These are phyloP conservation scores for Aspergillus bombycis DNA, from an alignment of 2,329 filamentous ascomycete species.

Conservation along the genomic window DNA sequence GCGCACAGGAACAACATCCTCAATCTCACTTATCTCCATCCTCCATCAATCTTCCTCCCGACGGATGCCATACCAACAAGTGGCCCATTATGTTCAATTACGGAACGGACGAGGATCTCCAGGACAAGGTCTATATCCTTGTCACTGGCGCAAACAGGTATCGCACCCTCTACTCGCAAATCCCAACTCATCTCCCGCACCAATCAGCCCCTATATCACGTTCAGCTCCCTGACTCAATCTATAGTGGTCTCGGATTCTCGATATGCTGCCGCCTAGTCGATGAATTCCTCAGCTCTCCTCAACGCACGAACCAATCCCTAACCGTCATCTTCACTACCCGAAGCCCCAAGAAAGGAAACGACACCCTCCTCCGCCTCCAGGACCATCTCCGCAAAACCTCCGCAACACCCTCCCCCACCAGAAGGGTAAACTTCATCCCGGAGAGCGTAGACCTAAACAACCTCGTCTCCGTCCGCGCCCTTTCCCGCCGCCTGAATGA, in stretches of 20 bases:
- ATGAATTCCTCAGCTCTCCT: slow-evolving; percentile 78
- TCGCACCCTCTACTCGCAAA: slow-evolving; percentile 1
- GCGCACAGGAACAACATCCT: not conserved
- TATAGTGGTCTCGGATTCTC: slow-evolving; percentile 82
- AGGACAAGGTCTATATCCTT: slow-evolving; percentile 56
- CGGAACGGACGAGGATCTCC: slow-evolving; percentile 10
- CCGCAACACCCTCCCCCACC: slow-evolving; percentile 45
- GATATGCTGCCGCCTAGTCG: slow-evolving; percentile 81
- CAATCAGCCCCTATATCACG: not conserved
- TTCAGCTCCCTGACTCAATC: slow-evolving; percentile 16
- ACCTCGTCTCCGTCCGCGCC: slow-evolving; percentile 58
- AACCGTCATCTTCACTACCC: slow-evolving; percentile 81
- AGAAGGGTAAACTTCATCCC: slow-evolving; percentile 55
- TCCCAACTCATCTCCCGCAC: not conserved
- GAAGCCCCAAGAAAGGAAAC: slow-evolving; percentile 71
- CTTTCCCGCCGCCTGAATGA: slow-evolving; percentile 55
- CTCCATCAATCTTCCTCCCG: not conserved
- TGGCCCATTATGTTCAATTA: slow-evolving; percentile 19
- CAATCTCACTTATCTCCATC: not conserved
- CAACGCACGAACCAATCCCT: slow-evolving; percentile 67
- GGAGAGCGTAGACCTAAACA: slow-evolving; percentile 62
- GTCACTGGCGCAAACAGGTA: slow-evolving; percentile 89
- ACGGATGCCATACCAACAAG: slow-evolving; percentile 1
- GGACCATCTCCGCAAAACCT: slow-evolving; percentile 57
- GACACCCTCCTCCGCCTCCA: slow-evolving; percentile 70